Evolutionary conservation across 805 yeast genomes (phyloP), one percentile per base, ranked within the genome.

Genomic region (Monosporozyma unispora): DNA sequence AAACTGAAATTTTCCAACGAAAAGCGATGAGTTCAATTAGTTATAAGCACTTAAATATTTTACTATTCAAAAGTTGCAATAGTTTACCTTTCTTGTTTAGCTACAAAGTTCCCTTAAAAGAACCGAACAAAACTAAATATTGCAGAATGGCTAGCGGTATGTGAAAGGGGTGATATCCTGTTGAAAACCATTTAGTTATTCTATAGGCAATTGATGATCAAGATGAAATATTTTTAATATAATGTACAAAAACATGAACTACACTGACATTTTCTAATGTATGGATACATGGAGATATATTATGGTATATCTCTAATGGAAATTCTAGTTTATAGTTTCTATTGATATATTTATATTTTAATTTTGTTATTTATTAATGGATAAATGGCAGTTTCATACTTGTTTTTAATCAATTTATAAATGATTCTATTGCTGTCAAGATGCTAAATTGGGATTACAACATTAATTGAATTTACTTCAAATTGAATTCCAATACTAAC

Each of bases 151-250:
- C 70, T 66, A 64, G 60, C 63, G 70, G 70, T 66, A 66, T 58
- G 70, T 64, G 43, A 56, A 39, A 63, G 69, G 70, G 70, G 70
- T 66, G 70, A 61, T 64, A 55, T 64, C 70, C 70, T 61, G 67
- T 63, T 58, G 59, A 64, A 66, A 66, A 61, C 70, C 69, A 59
- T 56, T 60, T 62, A 63, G 68, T 63, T 62, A 56, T 62, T 63
- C 67, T 60, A 57, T 47, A 46, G n/a, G 42, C 42, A 39, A 39
- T 39, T 39, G 25, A 39, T 21, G 14, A 11, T 18, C 42, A 39
- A 39, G 42, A 21, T 39, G 42, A 22, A 21, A 22, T 10, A 25
- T 25, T 25, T 25, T 5, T 25, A 25, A 4, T 35, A 4, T 35
- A 21, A 21, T 19, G 22, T 10, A 18, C 14, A 37, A 18, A 6